phyloP scores from a whole-genome alignment of 2,329 filamentous ascomycete species.

The Xylaria sp. region DNA sequence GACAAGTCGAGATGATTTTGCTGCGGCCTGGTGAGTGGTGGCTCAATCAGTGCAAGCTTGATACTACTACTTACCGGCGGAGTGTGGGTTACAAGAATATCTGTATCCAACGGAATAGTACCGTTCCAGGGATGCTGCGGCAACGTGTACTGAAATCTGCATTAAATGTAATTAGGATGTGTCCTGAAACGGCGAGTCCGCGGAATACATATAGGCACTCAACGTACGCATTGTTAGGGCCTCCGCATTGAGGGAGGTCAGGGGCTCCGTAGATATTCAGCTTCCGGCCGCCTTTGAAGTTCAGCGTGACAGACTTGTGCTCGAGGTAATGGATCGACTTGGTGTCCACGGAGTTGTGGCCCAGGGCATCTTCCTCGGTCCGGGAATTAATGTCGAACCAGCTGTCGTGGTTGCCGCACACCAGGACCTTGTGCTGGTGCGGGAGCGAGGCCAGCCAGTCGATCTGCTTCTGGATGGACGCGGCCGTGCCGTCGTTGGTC shows the following conservation, averaged over 20 bases:
- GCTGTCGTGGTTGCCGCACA: conserved; percentile 88
- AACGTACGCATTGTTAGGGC: conserved; percentile 62
- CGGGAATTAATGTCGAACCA: conserved; percentile 75
- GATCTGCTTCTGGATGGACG: conserved; percentile 78
- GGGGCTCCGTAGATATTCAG: conserved; percentile 80
- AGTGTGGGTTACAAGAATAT: conserved; percentile 80
- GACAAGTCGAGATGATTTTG: conserved; percentile 70
- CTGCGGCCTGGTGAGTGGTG: conserved; percentile 34
- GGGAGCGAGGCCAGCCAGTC: conserved; percentile 79
- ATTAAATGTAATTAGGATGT: background rate
- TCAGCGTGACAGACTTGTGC: conserved; percentile 65
- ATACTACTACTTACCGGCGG: conserved; percentile 60
- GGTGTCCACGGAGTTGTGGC: conserved; percentile 61
- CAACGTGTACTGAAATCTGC: conserved; percentile 72
- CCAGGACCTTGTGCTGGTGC: conserved; percentile 78
- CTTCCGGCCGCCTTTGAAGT: conserved; percentile 60
- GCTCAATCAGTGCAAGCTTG: background rate
- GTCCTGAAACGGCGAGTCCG: background rate
- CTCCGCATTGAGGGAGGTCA: conserved; percentile 77
- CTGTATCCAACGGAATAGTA: conserved; percentile 70
- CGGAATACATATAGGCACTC: conserved; percentile 1
- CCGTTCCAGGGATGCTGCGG: conserved; percentile 70
- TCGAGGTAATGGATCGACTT: conserved; percentile 75
- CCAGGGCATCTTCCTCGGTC: conserved; percentile 55
- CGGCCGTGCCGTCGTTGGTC: conserved; percentile 69